These are phyloP conservation scores for Cyphellophora europaea DNA, from an alignment of 2,329 filamentous ascomycete species.

Conservation along the genomic window DNA sequence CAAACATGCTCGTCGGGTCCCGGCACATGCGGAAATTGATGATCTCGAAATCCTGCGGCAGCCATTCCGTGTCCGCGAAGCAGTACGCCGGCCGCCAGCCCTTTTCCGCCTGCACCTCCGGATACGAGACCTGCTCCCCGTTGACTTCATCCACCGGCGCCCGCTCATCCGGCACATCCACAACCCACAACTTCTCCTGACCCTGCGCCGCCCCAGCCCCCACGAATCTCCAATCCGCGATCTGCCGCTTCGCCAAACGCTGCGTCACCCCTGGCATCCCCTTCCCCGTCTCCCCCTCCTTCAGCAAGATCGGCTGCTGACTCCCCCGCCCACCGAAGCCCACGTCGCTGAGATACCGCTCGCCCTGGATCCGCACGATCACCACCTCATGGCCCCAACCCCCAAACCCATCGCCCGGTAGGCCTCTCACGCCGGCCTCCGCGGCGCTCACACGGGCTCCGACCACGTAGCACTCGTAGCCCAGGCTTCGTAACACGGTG, in stretches of 20 bases:
- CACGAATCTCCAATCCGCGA: background rate
- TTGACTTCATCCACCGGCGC: background rate
- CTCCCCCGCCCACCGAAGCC: conserved; percentile 2
- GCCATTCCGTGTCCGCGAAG: conserved; percentile 58
- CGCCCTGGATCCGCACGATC: conserved; percentile 46
- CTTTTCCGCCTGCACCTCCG: background rate
- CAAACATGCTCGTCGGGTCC: conserved; percentile 43
- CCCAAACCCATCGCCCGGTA: conserved; percentile 26
- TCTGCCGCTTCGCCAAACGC: background rate
- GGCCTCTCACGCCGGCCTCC: conserved; percentile 27
- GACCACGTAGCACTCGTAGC: conserved; percentile 44
- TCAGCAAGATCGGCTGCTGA: conserved; percentile 1
- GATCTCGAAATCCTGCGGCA: conserved; percentile 50
- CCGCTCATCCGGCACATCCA: conserved; percentile 44
- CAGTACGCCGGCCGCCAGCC: conserved; percentile 39
- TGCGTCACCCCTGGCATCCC: background rate
- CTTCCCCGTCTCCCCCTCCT: conserved; percentile 2
- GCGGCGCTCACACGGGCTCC: conserved; percentile 40
- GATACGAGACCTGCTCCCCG: background rate
- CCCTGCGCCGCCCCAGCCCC: no score
- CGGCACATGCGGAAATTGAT: conserved; percentile 50
- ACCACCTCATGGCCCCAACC: conserved; percentile 53
- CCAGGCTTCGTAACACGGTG: conserved; percentile 41
- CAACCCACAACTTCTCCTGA: conserved; percentile 50
- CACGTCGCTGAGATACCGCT: conserved; percentile 29